These are phyloP conservation scores for Ustilago lituana DNA, from an alignment of 1,284 basidiomycete genomes.

Conservation along the genomic window DNA sequence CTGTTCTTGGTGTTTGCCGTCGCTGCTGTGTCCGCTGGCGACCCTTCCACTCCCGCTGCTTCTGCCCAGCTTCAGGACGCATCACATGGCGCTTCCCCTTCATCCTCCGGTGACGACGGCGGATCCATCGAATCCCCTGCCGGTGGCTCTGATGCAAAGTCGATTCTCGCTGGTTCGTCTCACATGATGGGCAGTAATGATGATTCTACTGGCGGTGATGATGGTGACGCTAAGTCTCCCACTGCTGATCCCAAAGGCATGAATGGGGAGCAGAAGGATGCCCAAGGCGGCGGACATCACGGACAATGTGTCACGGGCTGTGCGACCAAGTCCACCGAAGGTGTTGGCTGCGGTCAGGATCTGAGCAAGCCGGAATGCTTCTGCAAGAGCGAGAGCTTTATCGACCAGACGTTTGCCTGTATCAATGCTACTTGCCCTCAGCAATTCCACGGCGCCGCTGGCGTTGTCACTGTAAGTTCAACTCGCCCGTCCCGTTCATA, in stretches of 20 bases:
- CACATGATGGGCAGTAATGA: conserved; percentile 17
- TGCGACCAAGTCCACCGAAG: conserved; percentile 25
- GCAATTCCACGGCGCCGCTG: conserved; percentile 48
- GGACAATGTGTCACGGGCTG: conserved; percentile 36
- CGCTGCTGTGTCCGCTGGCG: conserved; percentile 3
- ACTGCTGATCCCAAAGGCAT: neutral
- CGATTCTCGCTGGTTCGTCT: conserved; percentile 12
- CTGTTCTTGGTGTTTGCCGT: conserved; percentile 9
- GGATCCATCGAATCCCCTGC: conserved; percentile 30
- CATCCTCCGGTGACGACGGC: neutral
- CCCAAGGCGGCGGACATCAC: conserved; percentile 4
- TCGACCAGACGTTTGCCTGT: conserved; percentile 36
- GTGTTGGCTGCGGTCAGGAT: conserved; percentile 35
- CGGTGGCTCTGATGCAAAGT: conserved; percentile 16
- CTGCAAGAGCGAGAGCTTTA: conserved; percentile 34
- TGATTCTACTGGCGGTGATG: conserved; percentile 30
- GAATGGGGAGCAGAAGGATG: neutral
- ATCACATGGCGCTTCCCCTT: neutral
- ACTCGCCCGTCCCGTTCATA: no score
- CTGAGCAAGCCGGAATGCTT: conserved; percentile 43
- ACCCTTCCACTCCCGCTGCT: neutral
- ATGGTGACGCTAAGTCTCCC: conserved; percentile 8
- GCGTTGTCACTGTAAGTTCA: conserved; percentile 25
- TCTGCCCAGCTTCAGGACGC: conserved; percentile 8
- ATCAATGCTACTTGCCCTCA: conserved; percentile 45